Conservation (phyloP, 2,329 filamentous ascomycete genomes). For the Neofusicoccum ribis region DNA sequence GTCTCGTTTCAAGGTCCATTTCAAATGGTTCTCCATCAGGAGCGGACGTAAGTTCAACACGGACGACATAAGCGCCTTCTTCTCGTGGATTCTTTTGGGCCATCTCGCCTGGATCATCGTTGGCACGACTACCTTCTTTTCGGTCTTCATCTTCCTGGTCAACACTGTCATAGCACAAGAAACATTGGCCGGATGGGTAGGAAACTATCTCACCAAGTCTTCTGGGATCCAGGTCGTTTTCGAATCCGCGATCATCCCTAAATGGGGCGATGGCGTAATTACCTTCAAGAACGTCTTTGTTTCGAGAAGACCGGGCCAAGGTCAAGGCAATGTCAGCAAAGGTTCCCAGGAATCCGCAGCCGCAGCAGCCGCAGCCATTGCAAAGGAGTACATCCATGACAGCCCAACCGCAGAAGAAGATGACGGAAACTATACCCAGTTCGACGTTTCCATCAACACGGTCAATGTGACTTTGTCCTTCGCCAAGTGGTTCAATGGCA, state of each 20-base stretch:
- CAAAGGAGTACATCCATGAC: constrained; percentile 43
- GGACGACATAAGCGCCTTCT: constrained; percentile 93
- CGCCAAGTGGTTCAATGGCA: constrained; percentile 98
- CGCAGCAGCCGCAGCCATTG: constrained; percentile 70
- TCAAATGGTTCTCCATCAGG: constrained; percentile 97
- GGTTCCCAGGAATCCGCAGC: constrained; percentile 84
- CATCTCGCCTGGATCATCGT: constrained; percentile 95
- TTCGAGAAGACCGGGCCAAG: constrained; percentile 82
- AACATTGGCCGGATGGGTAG: constrained; percentile 88
- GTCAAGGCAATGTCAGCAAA: constrained; percentile 81
- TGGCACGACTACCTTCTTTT: constrained; percentile 96
- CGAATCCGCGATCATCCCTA: constrained; percentile 95
- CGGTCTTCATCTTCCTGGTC: constrained; percentile 82
- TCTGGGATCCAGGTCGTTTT: constrained; percentile 93
- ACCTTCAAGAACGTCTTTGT: constrained; percentile 97
- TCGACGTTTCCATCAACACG: constrained; percentile 90
- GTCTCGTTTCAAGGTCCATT: constrained; percentile 83
- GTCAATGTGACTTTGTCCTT: constrained; percentile 97
- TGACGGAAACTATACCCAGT: constrained; percentile 96
- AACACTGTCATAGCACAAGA: constrained; percentile 98
- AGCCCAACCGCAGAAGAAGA: constrained; percentile 61
- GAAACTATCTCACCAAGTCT: constrained; percentile 92
- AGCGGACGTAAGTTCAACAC: constrained; percentile 92
- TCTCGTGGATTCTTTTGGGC: constrained; percentile 91
- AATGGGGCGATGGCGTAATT: constrained; percentile 93